A percentile compares a stretch with the other conserved stretches of the same genome.
These are phyloP conservation scores for Yarrowia phangngaensis DNA, from an alignment of 805 yeast species.

Conservation along the genomic window DNA sequence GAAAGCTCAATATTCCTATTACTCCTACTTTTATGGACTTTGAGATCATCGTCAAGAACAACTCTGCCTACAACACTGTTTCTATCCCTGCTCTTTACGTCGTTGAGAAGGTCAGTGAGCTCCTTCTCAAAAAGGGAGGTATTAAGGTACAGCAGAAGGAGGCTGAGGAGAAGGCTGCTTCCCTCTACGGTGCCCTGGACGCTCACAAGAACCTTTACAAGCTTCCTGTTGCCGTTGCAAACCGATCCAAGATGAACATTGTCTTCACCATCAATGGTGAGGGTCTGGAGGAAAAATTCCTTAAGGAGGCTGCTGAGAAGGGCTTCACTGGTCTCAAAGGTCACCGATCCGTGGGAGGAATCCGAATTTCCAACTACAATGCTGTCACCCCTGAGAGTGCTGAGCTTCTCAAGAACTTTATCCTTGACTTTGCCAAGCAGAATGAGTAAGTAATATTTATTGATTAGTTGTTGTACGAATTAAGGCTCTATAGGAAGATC, in stretches of 20 bases:
- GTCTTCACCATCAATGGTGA: constrained; percentile 75
- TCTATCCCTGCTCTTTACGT: constrained; percentile 91
- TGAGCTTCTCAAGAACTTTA: constrained; percentile 52
- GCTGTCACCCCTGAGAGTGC: constrained; percentile 69
- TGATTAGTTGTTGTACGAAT: no score
- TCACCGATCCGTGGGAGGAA: constrained; percentile 95
- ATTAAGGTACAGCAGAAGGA: constrained; percentile 54
- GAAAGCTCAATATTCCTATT: constrained; percentile 61
- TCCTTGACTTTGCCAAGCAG: constrained; percentile 51
- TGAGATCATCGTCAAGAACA: constrained; percentile 79
- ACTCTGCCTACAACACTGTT: constrained; percentile 92
- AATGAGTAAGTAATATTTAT: constrained; percentile 2
- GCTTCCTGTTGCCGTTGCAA: constrained; percentile 58
- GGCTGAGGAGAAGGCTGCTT: constrained; percentile 58
- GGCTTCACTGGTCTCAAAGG: constrained; percentile 82
- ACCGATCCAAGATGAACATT: constrained; percentile 86
- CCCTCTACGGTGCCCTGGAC: constrained; percentile 64
- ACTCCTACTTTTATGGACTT: constrained; percentile 86
- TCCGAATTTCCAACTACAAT: constrained; percentile 88
- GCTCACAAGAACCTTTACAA: constrained; percentile 60
- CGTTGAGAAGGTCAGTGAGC: constrained; percentile 68
- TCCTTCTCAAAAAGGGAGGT: constrained; percentile 69
- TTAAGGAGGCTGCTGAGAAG: constrained; percentile 58
- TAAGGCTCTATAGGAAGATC: no score
- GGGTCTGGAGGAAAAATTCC: constrained; percentile 59